Conservation (phyloP, 352 stramenopile species). For the Thalassiosira hispida region DNA sequence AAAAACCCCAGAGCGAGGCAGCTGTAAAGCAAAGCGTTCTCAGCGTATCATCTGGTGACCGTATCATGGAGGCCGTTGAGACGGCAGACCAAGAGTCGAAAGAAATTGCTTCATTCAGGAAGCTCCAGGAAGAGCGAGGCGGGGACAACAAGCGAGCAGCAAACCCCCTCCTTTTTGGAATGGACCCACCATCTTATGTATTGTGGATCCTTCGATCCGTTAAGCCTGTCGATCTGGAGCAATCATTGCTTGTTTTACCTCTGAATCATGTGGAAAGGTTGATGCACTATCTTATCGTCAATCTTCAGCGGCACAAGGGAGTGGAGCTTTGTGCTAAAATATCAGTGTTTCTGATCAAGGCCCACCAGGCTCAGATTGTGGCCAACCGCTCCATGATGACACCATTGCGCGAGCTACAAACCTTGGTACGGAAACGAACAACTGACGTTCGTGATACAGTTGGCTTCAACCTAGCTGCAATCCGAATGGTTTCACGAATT, state of each 20-base stretch:
- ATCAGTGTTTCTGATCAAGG: slow-evolving; percentile 80
- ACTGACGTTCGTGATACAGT: slow-evolving; percentile 72
- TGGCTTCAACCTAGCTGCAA: slow-evolving; percentile 82
- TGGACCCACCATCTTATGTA: slow-evolving; percentile 93
- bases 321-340: slow-evolving; percentile 90
- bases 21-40: slow-evolving; percentile 92
- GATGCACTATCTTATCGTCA: slow-evolving; percentile 91
- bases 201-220: slow-evolving; percentile 92
- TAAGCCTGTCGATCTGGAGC: slow-evolving; percentile 94
- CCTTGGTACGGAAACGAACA: slow-evolving; percentile 63
- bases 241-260: slow-evolving; percentile 96
- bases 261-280: slow-evolving; percentile 94
- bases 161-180: slow-evolving; percentile 94
- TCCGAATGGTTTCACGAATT: slow-evolving; percentile 62
- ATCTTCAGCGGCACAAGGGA: slow-evolving; percentile 85
- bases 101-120: slow-evolving; percentile 83
- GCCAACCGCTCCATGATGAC: slow-evolving; percentile 66
- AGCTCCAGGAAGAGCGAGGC: slow-evolving; percentile 62
- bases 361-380: slow-evolving; percentile 79
- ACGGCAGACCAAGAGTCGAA: slow-evolving; percentile 91
- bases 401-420: slow-evolving; percentile 74
- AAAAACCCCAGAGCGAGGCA: slow-evolving; percentile 89
- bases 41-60: slow-evolving; percentile 88
- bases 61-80: slow-evolving; percentile 95
- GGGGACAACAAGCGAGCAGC: slow-evolving; percentile 55